Percentiles rank a stretch among this genome's conserved stretches.
Conservation (phyloP, 1,284 basidiomycete genomes). For the Coniferiporia weirii region DNA sequence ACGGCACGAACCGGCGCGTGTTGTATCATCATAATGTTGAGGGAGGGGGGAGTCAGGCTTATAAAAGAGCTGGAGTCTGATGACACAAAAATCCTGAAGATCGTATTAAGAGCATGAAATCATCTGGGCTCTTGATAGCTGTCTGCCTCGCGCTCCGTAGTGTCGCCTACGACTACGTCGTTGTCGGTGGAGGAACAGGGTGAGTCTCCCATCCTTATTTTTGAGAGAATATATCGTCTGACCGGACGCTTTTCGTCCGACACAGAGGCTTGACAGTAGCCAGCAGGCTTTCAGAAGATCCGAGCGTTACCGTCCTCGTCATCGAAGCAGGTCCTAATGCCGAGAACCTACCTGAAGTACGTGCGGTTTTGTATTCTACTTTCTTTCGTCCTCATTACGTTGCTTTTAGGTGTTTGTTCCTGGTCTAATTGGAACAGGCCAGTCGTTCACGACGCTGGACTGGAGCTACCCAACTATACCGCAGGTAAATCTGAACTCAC, state of each 20-base stretch:
- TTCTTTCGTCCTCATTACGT: background rate
- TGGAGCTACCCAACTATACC: slow-evolving; percentile 18
- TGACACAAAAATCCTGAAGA: background rate
- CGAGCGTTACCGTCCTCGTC: slow-evolving; percentile 9
- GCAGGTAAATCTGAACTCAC: slow-evolving; percentile 15
- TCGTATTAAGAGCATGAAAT: background rate
- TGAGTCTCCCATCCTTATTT: slow-evolving; percentile 3
- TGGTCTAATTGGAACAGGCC: slow-evolving; percentile 14
- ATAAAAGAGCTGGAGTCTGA: background rate
- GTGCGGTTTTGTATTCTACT: background rate
- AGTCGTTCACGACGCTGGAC: slow-evolving; percentile 6
- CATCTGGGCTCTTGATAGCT: background rate
- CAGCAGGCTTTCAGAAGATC: slow-evolving; percentile 15
- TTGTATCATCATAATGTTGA: too few species aligned
- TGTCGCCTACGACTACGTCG: slow-evolving; percentile 13
- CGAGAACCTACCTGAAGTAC: slow-evolving; percentile 16
- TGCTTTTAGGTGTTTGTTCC: slow-evolving; percentile 18
- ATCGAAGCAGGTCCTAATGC: slow-evolving; percentile 20
- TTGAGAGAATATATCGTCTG: background rate
- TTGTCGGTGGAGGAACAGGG: slow-evolving; percentile 20
- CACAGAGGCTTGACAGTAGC: slow-evolving; percentile 16
- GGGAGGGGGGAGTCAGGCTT: too few species aligned
- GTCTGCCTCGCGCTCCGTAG: background rate
- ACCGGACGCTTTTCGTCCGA: background rate
- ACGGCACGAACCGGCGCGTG: too few species aligned